Conservation (phyloP, 2,329 filamentous ascomycete genomes). For the Cladosporium velox region DNA sequence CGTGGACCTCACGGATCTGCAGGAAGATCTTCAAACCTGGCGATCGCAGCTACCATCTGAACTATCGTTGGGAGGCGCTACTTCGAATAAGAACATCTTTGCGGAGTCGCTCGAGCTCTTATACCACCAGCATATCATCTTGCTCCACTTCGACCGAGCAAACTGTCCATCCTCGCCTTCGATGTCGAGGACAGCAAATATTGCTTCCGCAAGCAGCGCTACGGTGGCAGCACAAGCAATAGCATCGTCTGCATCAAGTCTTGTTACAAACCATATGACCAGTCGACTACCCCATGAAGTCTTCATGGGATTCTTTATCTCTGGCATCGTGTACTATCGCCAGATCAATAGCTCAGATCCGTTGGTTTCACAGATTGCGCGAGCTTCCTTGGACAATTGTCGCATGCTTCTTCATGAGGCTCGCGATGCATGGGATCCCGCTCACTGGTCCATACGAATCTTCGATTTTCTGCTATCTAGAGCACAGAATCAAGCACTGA, state of each 20-base stretch:
- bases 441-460: slow-evolving; percentile 21
- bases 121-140: slow-evolving; percentile 23
- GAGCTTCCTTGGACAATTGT: slow-evolving; percentile 22
- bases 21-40: slow-evolving; percentile 9
- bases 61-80: background rate
- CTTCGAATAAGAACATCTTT: slow-evolving; percentile 9
- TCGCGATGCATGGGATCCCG: slow-evolving; percentile 20
- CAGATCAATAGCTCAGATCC: slow-evolving; percentile 11
- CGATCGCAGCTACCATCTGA: background rate
- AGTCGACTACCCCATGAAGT: slow-evolving; percentile 18
- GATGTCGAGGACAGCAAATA: background rate
- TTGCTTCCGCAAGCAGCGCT: background rate
- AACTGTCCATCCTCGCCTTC: background rate
- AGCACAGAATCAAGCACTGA: background rate
- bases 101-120: slow-evolving; percentile 12
- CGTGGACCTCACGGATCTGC: slow-evolving; percentile 17
- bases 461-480: slow-evolving; percentile 22
- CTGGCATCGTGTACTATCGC: slow-evolving; percentile 20
- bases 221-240: slow-evolving; percentile 21
- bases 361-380: slow-evolving; percentile 16
- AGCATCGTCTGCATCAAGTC: slow-evolving; percentile 10
- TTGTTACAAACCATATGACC: slow-evolving; percentile 12
- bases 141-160: slow-evolving; percentile 18
- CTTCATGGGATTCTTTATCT: slow-evolving; percentile 22
- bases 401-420: slow-evolving; percentile 21